Evolutionary conservation across 805 yeast species (phyloP).

Genomic region (Torulaspora quercuum): DNA sequence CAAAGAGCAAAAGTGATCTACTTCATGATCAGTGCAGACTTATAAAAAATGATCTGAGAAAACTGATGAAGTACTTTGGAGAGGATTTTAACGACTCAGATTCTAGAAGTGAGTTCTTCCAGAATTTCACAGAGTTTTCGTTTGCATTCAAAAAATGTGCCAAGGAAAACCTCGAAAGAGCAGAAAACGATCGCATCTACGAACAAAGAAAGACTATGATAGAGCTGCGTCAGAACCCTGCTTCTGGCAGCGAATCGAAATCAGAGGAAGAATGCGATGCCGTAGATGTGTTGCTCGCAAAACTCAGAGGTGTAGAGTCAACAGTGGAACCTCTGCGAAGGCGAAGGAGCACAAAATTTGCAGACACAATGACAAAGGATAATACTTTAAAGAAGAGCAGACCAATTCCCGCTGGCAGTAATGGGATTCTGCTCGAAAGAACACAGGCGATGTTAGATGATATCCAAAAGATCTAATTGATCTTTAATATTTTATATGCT

Average conservation of each 20-base stretch:
- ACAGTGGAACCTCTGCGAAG: conserved; percentile 19
- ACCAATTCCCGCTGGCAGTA: conserved; percentile 5
- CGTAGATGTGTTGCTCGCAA: conserved; percentile 27
- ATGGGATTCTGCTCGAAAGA: conserved; percentile 24
- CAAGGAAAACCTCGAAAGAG: conserved; percentile 59
- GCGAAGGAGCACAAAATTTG: conserved; percentile 19
- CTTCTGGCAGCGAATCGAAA: conserved; percentile 1
- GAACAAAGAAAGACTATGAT: conserved; percentile 59
- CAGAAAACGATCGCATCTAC: conserved; percentile 63
- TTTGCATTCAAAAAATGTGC: conserved; percentile 62
- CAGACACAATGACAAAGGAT: conserved; percentile 8
- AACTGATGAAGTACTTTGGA: conserved; percentile 66
- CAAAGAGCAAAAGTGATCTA: conserved; percentile 49
- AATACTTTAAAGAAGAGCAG: conserved; percentile 2
- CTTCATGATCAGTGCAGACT: conserved; percentile 49
- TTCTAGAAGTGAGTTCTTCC: conserved; percentile 57
- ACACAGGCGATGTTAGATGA: conserved; percentile 31
- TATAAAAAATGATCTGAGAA: conserved; percentile 52
- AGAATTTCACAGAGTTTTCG: conserved; percentile 57
- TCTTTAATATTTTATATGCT: neutral
- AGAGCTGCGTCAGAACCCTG: conserved; percentile 15
- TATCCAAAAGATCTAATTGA: conserved; percentile 26
- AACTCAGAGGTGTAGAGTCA: conserved; percentile 28
- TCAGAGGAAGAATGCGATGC: conserved; percentile 21
- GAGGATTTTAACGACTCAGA: conserved; percentile 56